Conservation (phyloP, 345 rosid species). For the Lagerstroemia speciosa region DNA sequence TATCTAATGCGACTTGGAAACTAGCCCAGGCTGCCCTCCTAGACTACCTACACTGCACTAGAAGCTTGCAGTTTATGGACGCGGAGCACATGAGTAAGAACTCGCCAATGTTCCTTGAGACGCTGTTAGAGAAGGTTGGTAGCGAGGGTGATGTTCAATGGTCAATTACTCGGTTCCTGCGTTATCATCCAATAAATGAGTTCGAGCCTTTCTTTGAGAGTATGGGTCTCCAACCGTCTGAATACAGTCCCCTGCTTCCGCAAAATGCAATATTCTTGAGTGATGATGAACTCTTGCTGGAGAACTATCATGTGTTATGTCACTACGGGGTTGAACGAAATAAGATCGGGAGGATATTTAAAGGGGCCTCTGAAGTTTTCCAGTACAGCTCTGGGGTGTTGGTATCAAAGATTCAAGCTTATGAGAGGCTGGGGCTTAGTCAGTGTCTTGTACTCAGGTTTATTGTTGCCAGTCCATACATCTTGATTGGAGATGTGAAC, state of each 20-base stretch:
- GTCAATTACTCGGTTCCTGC: constrained; percentile 38
- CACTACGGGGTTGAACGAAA: constrained; percentile 46
- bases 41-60: constrained; percentile 60
- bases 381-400: constrained; percentile 37
- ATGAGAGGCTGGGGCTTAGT: constrained; percentile 51
- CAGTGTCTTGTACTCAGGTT: constrained; percentile 31
- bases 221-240: constrained; percentile 48
- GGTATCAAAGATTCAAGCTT: constrained; percentile 41
- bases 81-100: constrained; percentile 67
- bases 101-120: constrained; percentile 40
- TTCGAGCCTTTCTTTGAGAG: constrained; percentile 88
- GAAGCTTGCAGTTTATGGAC: constrained; percentile 44
- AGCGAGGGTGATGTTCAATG: constrained; percentile 23
- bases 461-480: constrained; percentile 38
- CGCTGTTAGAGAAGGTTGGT: constrained; percentile 30
- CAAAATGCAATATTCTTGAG: constrained; percentile 42
- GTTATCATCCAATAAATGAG: constrained; percentile 76
- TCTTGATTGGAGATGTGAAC: constrained; percentile 45
- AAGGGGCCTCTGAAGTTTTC: constrained; percentile 49
- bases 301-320: constrained; percentile 59
- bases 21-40: constrained; percentile 56
- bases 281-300: constrained; percentile 52
- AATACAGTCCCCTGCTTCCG: constrained; percentile 35
- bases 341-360: constrained; percentile 52
- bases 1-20: constrained; percentile 22